These are phyloP conservation scores for Intubia oerlemansii DNA, from an alignment of 2,329 filamentous ascomycete species.

Conservation along the genomic window DNA sequence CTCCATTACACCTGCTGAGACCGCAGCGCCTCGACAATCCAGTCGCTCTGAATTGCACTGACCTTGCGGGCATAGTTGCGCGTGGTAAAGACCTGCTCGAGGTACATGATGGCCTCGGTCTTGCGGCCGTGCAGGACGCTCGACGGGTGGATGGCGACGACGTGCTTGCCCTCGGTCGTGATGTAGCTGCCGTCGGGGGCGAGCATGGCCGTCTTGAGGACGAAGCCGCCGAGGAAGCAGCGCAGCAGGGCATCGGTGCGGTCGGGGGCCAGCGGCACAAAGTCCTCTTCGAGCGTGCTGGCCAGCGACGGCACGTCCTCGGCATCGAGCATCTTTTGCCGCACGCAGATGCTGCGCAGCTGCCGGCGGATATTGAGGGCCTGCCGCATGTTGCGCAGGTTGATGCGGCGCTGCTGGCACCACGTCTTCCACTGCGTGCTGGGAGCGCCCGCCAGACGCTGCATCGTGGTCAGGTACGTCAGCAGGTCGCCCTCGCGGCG, in stretches of 20 bases:
- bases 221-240: constrained; percentile 41
- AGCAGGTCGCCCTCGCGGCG: constrained; percentile 44
- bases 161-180: constrained; percentile 36
- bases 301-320: constrained; percentile 6
- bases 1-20: constrained; percentile 6
- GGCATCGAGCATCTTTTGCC: constrained; percentile 26
- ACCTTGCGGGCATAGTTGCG: constrained; percentile 49
- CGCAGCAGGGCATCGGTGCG: constrained; percentile 30
- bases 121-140: constrained; percentile 41
- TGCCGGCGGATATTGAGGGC: constrained; percentile 40
- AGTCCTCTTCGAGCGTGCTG: constrained; percentile 26
- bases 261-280: constrained; percentile 30
- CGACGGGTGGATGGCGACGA: constrained; percentile 39
- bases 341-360: constrained; percentile 31
- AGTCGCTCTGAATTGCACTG: constrained; percentile 35
- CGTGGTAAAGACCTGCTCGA: constrained; percentile 44
- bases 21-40: constrained; percentile 31
- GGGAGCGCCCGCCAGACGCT: constrained; percentile 32
- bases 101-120: constrained; percentile 45
- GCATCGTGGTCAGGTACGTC: constrained; percentile 41
- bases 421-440: constrained; percentile 31
- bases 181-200: constrained; percentile 39
- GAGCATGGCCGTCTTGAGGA: constrained; percentile 36
- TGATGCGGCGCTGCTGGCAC: constrained; percentile 36
- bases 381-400: constrained; percentile 38